Percentiles rank a stretch among this genome's conserved stretches.
phyloP scores from a whole-genome alignment of 2,329 filamentous ascomycete species.

The Microcyclospora tardicrescens region DNA sequence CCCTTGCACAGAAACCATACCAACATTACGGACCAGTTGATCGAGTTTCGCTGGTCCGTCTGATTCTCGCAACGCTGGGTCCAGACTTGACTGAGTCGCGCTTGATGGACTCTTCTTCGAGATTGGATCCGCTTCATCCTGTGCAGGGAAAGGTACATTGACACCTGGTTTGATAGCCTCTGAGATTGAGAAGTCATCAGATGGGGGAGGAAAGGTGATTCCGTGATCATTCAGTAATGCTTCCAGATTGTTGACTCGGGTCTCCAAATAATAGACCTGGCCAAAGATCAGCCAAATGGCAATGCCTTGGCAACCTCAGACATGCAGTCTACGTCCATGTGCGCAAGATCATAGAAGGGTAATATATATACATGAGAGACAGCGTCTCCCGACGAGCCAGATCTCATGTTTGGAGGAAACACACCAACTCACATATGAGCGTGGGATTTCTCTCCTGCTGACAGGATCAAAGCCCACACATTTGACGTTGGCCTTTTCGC shows the following conservation, averaged over 20 bases:
- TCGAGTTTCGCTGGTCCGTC: constrained; percentile 47
- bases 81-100: constrained; percentile 6
- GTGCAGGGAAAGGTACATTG: constrained; percentile 23
- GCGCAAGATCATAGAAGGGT: no score
- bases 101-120: neutral
- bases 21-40: constrained; percentile 55
- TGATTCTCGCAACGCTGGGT: constrained; percentile 27
- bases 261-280: constrained; percentile 72
- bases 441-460: constrained; percentile 84
- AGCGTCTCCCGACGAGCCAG: no score
- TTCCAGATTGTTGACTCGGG: constrained; percentile 72
- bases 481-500: constrained; percentile 80
- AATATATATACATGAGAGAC: no score
- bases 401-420: no score
- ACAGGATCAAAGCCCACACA: constrained; percentile 96
- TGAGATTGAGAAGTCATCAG: constrained; percentile 44
- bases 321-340: no score
- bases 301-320: no score
- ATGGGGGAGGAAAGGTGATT: constrained; percentile 58
- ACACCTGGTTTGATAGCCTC: constrained; percentile 22
- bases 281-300: no score
- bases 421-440: constrained; percentile 48
- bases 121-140: constrained; percentile 7
- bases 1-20: constrained; percentile 66
- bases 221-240: constrained; percentile 54